Percentiles rank a stretch among this genome's conserved stretches.
Evolutionary conservation across 2,329 filamentous ascomycete species (phyloP).

Genomic region (Rutstroemia sydowiana): DNA sequence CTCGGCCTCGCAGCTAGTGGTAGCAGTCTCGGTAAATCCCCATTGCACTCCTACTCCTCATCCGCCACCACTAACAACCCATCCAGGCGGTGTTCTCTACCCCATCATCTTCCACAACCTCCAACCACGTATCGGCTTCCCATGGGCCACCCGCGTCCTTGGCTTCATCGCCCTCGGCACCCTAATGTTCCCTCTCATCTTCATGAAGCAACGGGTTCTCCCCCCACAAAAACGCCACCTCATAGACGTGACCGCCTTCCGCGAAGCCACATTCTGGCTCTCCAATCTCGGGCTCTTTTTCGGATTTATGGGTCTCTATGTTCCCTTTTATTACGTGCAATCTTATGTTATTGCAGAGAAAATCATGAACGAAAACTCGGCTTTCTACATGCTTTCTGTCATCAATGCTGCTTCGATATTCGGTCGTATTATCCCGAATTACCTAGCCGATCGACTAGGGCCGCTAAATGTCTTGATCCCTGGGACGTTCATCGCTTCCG

Average conservation of each 20-base stretch:
- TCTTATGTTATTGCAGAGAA: constrained; percentile 11
- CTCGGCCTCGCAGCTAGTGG: constrained; percentile 28
- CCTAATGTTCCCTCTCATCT: constrained; percentile 20
- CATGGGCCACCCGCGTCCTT: constrained; percentile 24
- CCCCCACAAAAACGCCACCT: constrained; percentile 36
- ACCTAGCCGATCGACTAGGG: constrained; percentile 15
- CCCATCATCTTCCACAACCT: constrained; percentile 37
- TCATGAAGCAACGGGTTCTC: constrained; percentile 49
- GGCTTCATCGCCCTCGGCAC: constrained; percentile 22
- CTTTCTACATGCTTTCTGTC: constrained; percentile 19
- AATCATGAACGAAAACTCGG: constrained; percentile 11
- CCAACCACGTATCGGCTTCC: constrained; percentile 24
- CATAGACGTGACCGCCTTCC: constrained; percentile 4
- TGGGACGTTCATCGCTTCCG: constrained; percentile 8
- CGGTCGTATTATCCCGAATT: constrained; percentile 18
- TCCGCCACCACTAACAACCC: constrained; percentile 43
- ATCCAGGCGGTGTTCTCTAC: constrained; percentile 57
- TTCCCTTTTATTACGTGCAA: constrained; percentile 20
- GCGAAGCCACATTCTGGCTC: constrained; percentile 10
- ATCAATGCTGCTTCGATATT: constrained; percentile 19
- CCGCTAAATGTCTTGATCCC: constrained; percentile 31
- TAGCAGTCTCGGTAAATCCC: constrained; percentile 1
- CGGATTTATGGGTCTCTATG: constrained; percentile 29
- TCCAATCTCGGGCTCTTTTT: constrained; percentile 41
- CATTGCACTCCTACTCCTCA: constrained; percentile 45